A percentile compares a stretch with the other conserved stretches of the same genome.
phyloP scores from a whole-genome alignment of 176 grass and related monocot genomes.

The Carex pumila region DNA sequence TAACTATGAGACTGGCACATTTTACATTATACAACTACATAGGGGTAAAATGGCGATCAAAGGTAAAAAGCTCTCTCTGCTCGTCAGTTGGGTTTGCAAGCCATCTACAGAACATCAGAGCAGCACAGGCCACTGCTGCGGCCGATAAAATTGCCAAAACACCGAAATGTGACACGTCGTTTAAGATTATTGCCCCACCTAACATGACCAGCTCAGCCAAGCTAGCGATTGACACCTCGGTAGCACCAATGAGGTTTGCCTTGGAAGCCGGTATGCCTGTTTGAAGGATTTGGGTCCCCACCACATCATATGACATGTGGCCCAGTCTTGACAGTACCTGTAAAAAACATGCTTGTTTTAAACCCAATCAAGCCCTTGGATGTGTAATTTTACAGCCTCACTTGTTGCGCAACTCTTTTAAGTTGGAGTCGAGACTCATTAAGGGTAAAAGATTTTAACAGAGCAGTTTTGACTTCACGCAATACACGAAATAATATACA shows the following conservation, averaged over 20 bases:
- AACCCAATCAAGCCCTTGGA: too few relatives aligned
- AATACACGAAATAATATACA: too few relatives aligned
- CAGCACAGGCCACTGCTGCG: slow-evolving; percentile 59
- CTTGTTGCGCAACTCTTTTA: not conserved
- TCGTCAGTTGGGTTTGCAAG: slow-evolving; percentile 81
- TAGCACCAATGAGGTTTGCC: slow-evolving; percentile 91
- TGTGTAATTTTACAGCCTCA: too few relatives aligned
- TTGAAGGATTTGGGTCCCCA: slow-evolving; percentile 92
- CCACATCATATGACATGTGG: slow-evolving; percentile 97
- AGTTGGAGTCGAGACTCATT: not conserved
- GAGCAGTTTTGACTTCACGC: too few relatives aligned
- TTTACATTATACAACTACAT: not conserved
- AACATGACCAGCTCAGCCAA: slow-evolving; percentile 92
- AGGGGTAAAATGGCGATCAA: slow-evolving; percentile 39
- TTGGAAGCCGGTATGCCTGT: slow-evolving; percentile 78
- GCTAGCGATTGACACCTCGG: slow-evolving; percentile 91
- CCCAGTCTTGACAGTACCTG: slow-evolving; percentile 63
- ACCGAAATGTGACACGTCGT: slow-evolving; percentile 92
- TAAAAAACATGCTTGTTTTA: not conserved
- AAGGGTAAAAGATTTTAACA: too few relatives aligned
- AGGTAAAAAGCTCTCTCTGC: slow-evolving; percentile 74
- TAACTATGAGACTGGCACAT: not conserved
- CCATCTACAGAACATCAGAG: slow-evolving; percentile 82
- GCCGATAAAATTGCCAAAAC: slow-evolving; percentile 77
- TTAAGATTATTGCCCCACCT: slow-evolving; percentile 78